Conservation (phyloP, 805 yeast species). For the Candida wancherniae region DNA sequence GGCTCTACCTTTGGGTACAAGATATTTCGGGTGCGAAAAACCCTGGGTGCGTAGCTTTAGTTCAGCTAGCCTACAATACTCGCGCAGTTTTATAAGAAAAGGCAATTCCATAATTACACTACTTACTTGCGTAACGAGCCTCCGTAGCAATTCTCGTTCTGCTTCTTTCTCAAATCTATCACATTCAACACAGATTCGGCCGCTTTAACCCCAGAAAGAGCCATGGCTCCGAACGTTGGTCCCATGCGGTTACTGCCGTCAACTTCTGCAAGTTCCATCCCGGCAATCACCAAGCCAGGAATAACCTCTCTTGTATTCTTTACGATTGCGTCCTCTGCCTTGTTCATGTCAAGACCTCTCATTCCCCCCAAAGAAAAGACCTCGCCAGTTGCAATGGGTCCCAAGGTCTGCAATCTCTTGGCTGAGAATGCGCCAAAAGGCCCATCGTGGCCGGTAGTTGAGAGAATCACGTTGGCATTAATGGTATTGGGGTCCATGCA, state of each 20-base stretch:
- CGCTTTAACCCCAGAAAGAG: constrained; percentile 71
- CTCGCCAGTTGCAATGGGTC: constrained; percentile 28
- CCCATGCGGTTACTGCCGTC: constrained; percentile 82
- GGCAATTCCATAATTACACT: too few species aligned
- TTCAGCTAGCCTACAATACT: too few species aligned
- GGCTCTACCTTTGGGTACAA: too few species aligned
- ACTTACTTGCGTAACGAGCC: constrained; percentile 7
- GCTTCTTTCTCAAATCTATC: constrained; percentile 33
- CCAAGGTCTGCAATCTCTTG: constrained; percentile 47
- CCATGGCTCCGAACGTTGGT: constrained; percentile 82
- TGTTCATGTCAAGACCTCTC: constrained; percentile 78
- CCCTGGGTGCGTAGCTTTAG: too few species aligned
- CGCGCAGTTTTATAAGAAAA: too few species aligned
- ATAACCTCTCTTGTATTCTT: constrained; percentile 61
- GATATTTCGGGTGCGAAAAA: too few species aligned
- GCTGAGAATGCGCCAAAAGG: constrained; percentile 79
- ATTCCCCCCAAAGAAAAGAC: constrained; percentile 50
- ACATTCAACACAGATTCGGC: constrained; percentile 51
- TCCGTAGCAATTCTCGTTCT: constrained; percentile 22
- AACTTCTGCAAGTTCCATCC: constrained; percentile 76
- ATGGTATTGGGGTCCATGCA: constrained; percentile 83
- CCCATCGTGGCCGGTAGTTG: constrained; percentile 80
- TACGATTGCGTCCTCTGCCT: constrained; percentile 72
- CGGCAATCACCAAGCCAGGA: constrained; percentile 64
- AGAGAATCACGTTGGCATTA: constrained; percentile 58